phyloP scores from a whole-genome alignment of 495 filamentous ascomycete species.

The Viridothelium virens region DNA sequence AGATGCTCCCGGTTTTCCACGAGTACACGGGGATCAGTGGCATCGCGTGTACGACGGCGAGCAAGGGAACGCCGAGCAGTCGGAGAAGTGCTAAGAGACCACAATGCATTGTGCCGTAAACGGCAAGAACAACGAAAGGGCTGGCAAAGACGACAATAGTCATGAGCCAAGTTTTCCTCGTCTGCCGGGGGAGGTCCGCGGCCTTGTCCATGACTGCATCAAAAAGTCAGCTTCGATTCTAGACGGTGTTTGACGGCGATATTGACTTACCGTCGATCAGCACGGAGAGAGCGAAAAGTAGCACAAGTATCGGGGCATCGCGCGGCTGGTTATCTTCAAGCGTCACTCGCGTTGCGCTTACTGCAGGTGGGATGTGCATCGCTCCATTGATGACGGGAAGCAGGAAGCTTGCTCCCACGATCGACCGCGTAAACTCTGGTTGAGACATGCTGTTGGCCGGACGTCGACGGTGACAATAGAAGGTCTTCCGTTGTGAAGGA shows the following conservation, averaged over 20 bases:
- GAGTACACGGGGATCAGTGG: conserved; percentile 10
- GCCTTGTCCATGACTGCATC: conserved; percentile 9
- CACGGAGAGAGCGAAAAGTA: conserved; percentile 6
- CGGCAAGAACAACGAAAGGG: conserved; percentile 10
- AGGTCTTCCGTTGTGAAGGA: conserved; percentile 7
- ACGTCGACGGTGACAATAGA: conserved; percentile 10
- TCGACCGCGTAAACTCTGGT: conserved; percentile 8
- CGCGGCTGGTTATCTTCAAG: conserved; percentile 5
- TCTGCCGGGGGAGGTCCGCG: conserved; percentile 6
- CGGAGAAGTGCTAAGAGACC: conserved; percentile 8
- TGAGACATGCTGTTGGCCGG: conserved; percentile 6
- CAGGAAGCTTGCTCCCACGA: conserved; percentile 10
- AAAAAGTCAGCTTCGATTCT: conserved; percentile 10
- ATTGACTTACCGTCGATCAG: conserved; percentile 9
- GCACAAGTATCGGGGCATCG: conserved; percentile 2
- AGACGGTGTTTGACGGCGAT: conserved; percentile 8
- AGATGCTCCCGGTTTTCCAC: conserved; percentile 7
- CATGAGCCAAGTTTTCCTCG: conserved; percentile 10
- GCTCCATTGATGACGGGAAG: conserved; percentile 10
- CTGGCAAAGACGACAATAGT: conserved; percentile 10
- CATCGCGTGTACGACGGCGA: conserved; percentile 9
- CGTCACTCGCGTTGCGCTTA: conserved; percentile 10
- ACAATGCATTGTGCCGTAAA: conserved; percentile 9
- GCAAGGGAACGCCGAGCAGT: conserved; percentile 9
- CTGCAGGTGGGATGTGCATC: conserved; percentile 7